A percentile compares a stretch with the other conserved stretches of the same genome.
Evolutionary conservation across 2,329 filamentous ascomycete species (phyloP).

Genomic region (Arthrobotrys megalospora): DNA sequence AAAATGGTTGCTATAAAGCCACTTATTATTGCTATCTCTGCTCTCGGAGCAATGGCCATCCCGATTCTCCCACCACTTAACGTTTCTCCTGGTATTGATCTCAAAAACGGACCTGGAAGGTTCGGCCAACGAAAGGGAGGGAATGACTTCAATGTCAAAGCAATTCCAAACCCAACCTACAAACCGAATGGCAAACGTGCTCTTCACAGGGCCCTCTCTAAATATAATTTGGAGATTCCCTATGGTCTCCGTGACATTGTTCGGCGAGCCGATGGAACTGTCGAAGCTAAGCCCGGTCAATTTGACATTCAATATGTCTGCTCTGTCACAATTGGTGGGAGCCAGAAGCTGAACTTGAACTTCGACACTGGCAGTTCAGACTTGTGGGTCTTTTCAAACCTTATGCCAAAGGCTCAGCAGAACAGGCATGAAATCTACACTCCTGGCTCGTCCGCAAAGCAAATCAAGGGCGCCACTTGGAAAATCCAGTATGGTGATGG

Average conservation of each 20-base stretch:
- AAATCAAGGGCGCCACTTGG: slow-evolving; percentile 68
- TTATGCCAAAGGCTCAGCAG: slow-evolving; percentile 71
- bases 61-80: slow-evolving; percentile 49
- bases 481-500: slow-evolving; percentile 70
- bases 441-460: slow-evolving; percentile 68
- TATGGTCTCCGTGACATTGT: slow-evolving; percentile 29
- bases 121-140: slow-evolving; percentile 65
- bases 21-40: slow-evolving; percentile 38
- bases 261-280: slow-evolving; percentile 65
- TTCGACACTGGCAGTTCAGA: slow-evolving; percentile 80
- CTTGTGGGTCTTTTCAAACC: slow-evolving; percentile 79
- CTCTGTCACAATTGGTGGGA: slow-evolving; percentile 75
- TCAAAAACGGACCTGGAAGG: slow-evolving; percentile 40
- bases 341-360: slow-evolving; percentile 76
- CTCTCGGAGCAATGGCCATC: slow-evolving; percentile 44
- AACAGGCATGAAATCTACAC: slow-evolving; percentile 74
- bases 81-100: slow-evolving; percentile 56
- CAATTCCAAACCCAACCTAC: slow-evolving; percentile 68
- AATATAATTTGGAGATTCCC: slow-evolving; percentile 47
- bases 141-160: slow-evolving; percentile 67
- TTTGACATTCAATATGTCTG: slow-evolving; percentile 75
- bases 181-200: slow-evolving; percentile 49
- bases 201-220: slow-evolving; percentile 41
- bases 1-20: slow-evolving; percentile 55
- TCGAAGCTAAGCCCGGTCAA: slow-evolving; percentile 69